Evolutionary conservation across 805 yeast genomes (phyloP).

Genomic region (Metschnikowia hibisci): DNA sequence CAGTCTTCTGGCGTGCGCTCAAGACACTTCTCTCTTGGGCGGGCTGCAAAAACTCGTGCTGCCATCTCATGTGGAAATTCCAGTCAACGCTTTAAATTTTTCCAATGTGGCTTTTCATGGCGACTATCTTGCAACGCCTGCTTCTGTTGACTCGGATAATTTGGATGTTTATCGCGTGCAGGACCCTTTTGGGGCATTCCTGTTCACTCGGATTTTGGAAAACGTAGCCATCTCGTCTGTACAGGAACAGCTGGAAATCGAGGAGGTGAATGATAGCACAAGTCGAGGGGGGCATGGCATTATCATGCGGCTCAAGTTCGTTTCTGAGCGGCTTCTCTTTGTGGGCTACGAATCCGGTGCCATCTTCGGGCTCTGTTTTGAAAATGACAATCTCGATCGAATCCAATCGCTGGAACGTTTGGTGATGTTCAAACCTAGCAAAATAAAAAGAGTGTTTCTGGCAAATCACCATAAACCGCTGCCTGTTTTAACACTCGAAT

Average conservation of each 20-base stretch:
- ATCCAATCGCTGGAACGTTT: constrained; percentile 7
- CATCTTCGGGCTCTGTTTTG: constrained; percentile 26
- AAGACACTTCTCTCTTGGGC: constrained; percentile 5
- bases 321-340: constrained; percentile 26
- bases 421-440: constrained; percentile 26
- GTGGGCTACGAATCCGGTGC: constrained; percentile 79
- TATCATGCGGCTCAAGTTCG: constrained; percentile 54
- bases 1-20: constrained; percentile 4
- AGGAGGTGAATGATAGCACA: constrained; percentile 9
- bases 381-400: constrained; percentile 7
- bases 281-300: constrained; percentile 49
- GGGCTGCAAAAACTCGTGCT: constrained; percentile 1
- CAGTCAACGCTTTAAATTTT: constrained; percentile 72
- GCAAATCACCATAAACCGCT: constrained; percentile 46
- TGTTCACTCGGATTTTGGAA: constrained; percentile 30
- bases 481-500: constrained; percentile 47
- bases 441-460: constrained; percentile 17
- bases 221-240: constrained; percentile 21
- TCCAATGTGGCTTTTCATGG: constrained; percentile 45
- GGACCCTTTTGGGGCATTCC: constrained; percentile 15
- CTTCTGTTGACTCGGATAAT: constrained; percentile 57
- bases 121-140: constrained; percentile 50
- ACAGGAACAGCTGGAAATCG: constrained; percentile 3
- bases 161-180: constrained; percentile 56
- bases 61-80: constrained; percentile 42